Conservation (phyloP, 2,329 filamentous ascomycete species). For the Aspergillus arachidicola region DNA sequence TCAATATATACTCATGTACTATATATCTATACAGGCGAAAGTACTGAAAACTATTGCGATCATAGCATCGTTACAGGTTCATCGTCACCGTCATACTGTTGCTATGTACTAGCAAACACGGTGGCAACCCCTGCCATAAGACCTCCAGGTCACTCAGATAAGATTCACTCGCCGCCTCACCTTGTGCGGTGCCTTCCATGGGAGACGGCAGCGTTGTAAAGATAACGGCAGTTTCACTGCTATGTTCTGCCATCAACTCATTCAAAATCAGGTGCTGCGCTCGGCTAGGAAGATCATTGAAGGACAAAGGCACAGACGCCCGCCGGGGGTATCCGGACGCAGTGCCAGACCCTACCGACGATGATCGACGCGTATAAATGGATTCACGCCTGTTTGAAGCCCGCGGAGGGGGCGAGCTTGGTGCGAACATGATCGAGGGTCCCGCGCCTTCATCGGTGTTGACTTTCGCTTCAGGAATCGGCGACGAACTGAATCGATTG, state of each 20-base stretch:
- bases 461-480: constrained; percentile 71
- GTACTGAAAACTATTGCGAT: neutral
- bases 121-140: constrained; percentile 74
- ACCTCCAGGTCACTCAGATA: constrained; percentile 80
- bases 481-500: constrained; percentile 67
- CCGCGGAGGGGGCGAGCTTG: constrained; percentile 43
- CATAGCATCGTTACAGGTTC: constrained; percentile 37
- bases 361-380: constrained; percentile 40
- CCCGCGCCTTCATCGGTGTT: constrained; percentile 66
- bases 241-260: constrained; percentile 73
- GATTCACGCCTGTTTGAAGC: constrained; percentile 33
- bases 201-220: constrained; percentile 85
- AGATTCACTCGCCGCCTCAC: constrained; percentile 68
- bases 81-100: constrained; percentile 84
- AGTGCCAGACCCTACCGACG: constrained; percentile 22
- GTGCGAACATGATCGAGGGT: constrained; percentile 75
- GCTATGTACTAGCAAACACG: constrained; percentile 76
- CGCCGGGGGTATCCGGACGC: constrained; percentile 58
- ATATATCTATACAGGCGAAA: constrained; percentile 3
- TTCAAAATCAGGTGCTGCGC: constrained; percentile 87
- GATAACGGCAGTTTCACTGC: constrained; percentile 71
- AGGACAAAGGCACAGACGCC: constrained; percentile 70
- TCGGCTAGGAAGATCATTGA: constrained; percentile 82
- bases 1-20: constrained; percentile 1
- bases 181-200: constrained; percentile 71